Percentiles rank a stretch among this genome's conserved stretches.
phyloP scores from a whole-genome alignment of 2,329 filamentous ascomycete species.

The Neodidymelliopsis sp. region DNA sequence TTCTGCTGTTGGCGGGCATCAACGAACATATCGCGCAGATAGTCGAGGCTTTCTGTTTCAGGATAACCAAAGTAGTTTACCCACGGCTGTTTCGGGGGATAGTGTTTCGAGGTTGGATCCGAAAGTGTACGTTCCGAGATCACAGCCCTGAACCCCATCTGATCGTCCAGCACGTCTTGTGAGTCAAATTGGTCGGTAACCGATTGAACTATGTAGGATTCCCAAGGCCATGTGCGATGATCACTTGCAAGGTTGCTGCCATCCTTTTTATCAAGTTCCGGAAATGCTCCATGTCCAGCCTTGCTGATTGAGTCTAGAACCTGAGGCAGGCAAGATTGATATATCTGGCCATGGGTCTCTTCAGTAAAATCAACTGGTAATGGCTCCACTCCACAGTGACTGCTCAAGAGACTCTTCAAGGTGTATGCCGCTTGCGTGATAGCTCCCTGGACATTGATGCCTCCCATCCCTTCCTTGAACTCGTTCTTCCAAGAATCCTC shows the following conservation, averaged over 20 bases:
- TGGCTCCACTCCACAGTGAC: conserved; percentile 27
- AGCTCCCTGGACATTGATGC: conserved; percentile 24
- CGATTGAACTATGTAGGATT: conserved; percentile 20
- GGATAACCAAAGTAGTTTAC: conserved; percentile 28
- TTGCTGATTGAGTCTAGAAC: conserved; percentile 18
- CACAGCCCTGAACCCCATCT: conserved; percentile 24
- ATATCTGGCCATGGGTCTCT: conserved; percentile 22
- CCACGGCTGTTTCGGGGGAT: conserved; percentile 23
- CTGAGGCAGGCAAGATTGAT: conserved; percentile 25
- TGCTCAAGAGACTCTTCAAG: conserved; percentile 25
- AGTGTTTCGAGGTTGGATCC: conserved; percentile 22
- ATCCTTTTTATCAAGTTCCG: neutral
- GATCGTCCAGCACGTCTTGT: conserved; percentile 21
- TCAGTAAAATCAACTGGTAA: conserved; percentile 27
- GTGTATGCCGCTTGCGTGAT: conserved; percentile 28
- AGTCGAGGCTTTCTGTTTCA: conserved; percentile 23
- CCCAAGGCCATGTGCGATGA: conserved; percentile 11
- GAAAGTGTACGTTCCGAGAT: conserved; percentile 23
- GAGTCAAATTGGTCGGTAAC: conserved; percentile 28
- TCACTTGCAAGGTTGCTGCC: neutral
- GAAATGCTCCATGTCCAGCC: neutral
- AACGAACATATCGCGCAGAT: conserved; percentile 25
- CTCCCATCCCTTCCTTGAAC: conserved; percentile 26
- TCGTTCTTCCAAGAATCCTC: conserved; percentile 13
- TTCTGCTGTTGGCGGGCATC: conserved; percentile 17